Evolutionary conservation across 805 yeast species (phyloP).

Genomic region (Komagataella pseudopastoris): DNA sequence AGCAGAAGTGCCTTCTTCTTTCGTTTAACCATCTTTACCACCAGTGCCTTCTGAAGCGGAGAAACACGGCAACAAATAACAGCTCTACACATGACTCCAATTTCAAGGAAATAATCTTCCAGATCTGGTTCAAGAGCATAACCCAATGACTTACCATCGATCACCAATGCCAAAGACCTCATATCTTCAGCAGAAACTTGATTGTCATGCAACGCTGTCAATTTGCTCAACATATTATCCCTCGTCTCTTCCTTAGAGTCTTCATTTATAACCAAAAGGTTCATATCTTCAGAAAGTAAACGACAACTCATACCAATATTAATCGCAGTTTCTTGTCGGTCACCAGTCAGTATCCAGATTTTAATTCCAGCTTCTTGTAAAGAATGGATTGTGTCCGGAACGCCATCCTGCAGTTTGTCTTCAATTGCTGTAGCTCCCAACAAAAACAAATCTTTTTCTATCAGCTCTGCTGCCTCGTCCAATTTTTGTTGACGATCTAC

Average conservation of each 20-base stretch:
- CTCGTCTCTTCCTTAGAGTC: constrained; percentile 66
- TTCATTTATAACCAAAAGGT: constrained; percentile 78
- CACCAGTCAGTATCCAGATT: constrained; percentile 97
- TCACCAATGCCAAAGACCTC: constrained; percentile 75
- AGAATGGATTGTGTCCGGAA: constrained; percentile 92
- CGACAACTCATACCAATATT: constrained; percentile 98
- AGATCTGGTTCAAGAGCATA: constrained; percentile 75
- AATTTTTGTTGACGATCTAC: constrained; percentile 61
- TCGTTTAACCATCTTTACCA: constrained; percentile 85
- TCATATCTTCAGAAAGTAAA: constrained; percentile 91
- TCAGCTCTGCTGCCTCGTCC: constrained; percentile 81
- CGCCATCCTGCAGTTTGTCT: constrained; percentile 95
- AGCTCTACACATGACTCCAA: constrained; percentile 84
- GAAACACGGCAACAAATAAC: constrained; percentile 97
- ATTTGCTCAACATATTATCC: constrained; percentile 59
- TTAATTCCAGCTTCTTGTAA: constrained; percentile 94
- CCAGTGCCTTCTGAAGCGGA: constrained; percentile 92
- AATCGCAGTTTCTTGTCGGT: constrained; percentile 96
- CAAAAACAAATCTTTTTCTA: constrained; percentile 67
- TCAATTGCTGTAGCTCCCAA: constrained; percentile 98
- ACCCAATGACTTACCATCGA: constrained; percentile 86
- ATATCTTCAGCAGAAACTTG: constrained; percentile 54
- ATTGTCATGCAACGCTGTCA: constrained; percentile 58
- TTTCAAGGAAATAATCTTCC: constrained; percentile 63
- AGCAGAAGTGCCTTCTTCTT: constrained; percentile 63